Evolutionary conservation across 495 filamentous ascomycete genomes (phyloP).

Genomic region (Hypoxylon fuscum): DNA sequence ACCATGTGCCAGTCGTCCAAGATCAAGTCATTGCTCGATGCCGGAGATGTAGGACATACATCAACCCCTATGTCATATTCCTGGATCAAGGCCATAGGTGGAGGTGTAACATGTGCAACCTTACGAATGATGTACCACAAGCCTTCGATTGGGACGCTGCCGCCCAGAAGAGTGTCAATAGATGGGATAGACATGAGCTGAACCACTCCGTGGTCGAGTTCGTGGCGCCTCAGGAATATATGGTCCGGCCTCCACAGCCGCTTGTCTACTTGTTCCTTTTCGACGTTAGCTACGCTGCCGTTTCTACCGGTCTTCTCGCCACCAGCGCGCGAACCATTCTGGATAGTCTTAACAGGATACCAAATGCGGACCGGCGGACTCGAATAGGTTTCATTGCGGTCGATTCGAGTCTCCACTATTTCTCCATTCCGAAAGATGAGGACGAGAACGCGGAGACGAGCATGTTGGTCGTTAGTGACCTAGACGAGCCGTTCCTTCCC

Average conservation of each 20-base stretch:
- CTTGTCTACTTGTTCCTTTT: constrained; percentile 98
- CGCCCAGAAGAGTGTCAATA: constrained; percentile 85
- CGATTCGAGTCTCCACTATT: constrained; percentile 95
- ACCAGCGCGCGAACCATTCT: constrained; percentile 93
- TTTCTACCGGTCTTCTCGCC: constrained; percentile 91
- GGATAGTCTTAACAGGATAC: constrained; percentile 95
- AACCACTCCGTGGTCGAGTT: constrained; percentile 97
- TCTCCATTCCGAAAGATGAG: constrained; percentile 87
- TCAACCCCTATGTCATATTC: constrained; percentile 97
- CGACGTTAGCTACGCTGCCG: constrained; percentile 92
- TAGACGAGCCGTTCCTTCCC: constrained; percentile 95
- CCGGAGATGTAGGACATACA: constrained; percentile 93
- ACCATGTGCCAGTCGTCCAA: constrained; percentile 87
- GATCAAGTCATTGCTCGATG: constrained; percentile 98
- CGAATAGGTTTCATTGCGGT: constrained; percentile 95
- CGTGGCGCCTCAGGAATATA: constrained; percentile 97
- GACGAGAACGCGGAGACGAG: constrained; percentile 81
- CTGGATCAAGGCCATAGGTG: constrained; percentile 96
- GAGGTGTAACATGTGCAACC: constrained; percentile 99
- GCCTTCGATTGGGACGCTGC: constrained; percentile 98
- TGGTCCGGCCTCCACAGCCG: constrained; percentile 97
- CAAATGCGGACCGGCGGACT: constrained; percentile 93
- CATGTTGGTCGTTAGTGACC: constrained; percentile 94
- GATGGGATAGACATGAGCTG: constrained; percentile 88
- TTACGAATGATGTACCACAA: constrained; percentile 98